Evolutionary conservation across 768 basidiomycete genomes (phyloP).

Genomic region (Austroboletus festivus): DNA sequence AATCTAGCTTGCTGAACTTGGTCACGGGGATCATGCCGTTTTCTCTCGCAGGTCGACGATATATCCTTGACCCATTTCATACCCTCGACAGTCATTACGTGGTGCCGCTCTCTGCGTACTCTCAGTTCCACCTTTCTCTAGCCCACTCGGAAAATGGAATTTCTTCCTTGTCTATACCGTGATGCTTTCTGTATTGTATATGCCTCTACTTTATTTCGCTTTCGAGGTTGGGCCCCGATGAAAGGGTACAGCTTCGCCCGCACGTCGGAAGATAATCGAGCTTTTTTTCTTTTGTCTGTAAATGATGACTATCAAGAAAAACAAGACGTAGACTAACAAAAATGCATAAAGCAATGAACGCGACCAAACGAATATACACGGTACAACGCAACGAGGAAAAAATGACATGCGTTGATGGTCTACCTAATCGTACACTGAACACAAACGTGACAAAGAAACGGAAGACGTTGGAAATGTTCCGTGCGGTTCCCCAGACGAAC

Average conservation of each 20-base stretch:
- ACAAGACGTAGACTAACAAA: too few relatives aligned
- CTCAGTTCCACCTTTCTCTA: conserved; percentile 5
- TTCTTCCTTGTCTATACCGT: conserved; percentile 27
- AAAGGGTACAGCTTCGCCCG: conserved; percentile 3
- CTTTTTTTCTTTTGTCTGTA: conserved; percentile 5
- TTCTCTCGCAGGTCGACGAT: conserved; percentile 33
- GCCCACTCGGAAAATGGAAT: conserved; percentile 9
- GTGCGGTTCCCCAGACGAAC: neutral
- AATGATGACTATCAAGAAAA: too few relatives aligned
- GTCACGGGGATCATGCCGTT: conserved; percentile 25
- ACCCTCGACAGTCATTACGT: conserved; percentile 32
- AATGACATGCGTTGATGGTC: neutral
- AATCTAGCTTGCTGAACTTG: conserved; percentile 31
- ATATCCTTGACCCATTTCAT: conserved; percentile 24
- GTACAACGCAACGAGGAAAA: conserved; percentile 11
- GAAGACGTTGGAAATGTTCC: neutral
- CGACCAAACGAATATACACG: neutral
- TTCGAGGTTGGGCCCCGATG: conserved; percentile 15
- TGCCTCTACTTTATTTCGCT: conserved; percentile 30
- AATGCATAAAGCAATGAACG: neutral
- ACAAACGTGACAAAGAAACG: conserved; percentile 10
- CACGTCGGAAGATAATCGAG: conserved; percentile 22
- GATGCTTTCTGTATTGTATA: conserved; percentile 29
- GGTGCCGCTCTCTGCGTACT: conserved; percentile 13
- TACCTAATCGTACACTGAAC: conserved; percentile 25